Percentiles rank a stretch among this genome's conserved stretches.
Evolutionary conservation across 1,284 basidiomycete genomes (phyloP).

Genomic region (Mycosarcoma maydis): DNA sequence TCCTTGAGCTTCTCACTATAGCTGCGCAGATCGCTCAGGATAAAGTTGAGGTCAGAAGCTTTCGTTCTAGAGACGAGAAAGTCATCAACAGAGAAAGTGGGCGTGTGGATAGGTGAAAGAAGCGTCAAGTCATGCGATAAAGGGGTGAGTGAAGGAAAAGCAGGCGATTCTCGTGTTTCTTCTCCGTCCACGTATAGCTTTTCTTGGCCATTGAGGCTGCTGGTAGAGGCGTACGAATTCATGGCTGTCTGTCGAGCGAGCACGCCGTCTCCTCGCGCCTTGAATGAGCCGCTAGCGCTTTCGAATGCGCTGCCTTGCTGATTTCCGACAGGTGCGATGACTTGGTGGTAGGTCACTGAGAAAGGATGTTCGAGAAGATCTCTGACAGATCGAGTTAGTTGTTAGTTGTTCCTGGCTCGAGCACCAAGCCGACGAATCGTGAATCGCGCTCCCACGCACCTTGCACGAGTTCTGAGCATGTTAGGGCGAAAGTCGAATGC

Average conservation of each 20-base stretch:
- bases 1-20: constrained; percentile 86
- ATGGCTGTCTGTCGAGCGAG: not conserved
- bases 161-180: constrained; percentile 1
- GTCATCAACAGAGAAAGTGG: constrained; percentile 79
- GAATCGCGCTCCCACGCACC: too few species aligned
- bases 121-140: constrained; percentile 81
- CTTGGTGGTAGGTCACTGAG: too few species aligned
- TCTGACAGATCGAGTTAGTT: not conserved
- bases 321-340: too few species aligned
- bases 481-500: not conserved
- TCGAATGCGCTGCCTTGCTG: too few species aligned
- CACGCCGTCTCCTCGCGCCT: not conserved
- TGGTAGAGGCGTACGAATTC: constrained; percentile 4
- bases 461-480: not conserved
- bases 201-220: constrained; percentile 1
- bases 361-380: constrained; percentile 1
- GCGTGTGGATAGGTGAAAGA: constrained; percentile 71
- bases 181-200: not conserved
- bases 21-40: constrained; percentile 84
- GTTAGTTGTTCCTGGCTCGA: constrained; percentile 17
- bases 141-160: constrained; percentile 77
- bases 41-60: constrained; percentile 81
- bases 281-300: too few species aligned
- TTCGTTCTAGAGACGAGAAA: constrained; percentile 88
- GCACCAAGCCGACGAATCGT: constrained; percentile 3